A percentile compares a stretch with the other conserved stretches of the same genome.
These are phyloP conservation scores for Camelina sativa DNA, from an alignment of 345 rosid genomes.

Conservation along the genomic window DNA sequence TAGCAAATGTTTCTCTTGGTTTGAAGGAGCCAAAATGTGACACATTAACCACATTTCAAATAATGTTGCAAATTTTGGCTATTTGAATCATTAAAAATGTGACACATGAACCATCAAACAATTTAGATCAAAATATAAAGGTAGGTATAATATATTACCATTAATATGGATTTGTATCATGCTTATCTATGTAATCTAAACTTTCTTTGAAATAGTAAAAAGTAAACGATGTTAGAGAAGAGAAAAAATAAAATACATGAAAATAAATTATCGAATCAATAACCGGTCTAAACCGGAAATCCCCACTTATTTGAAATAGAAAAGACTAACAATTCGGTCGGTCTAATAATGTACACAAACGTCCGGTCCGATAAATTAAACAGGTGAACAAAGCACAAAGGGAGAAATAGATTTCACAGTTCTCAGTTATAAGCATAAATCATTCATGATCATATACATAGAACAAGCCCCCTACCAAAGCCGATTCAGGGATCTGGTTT, in stretches of 20 bases:
- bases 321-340: slow-evolving; percentile 36
- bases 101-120: no score
- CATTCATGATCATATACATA: slow-evolving; percentile 40
- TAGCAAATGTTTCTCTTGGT: neutral
- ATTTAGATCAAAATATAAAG: neutral
- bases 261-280: neutral
- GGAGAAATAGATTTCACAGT: slow-evolving; percentile 36
- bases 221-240: neutral
- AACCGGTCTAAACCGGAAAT: slow-evolving; percentile 21
- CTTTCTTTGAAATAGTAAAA: neutral
- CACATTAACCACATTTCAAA: neutral
- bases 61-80: neutral
- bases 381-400: slow-evolving; percentile 27
- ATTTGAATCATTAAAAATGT: neutral
- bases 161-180: neutral
- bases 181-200: neutral
- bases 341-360: slow-evolving; percentile 45
- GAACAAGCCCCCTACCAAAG: slow-evolving; percentile 19
- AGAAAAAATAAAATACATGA: neutral
- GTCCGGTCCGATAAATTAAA: slow-evolving; percentile 33
- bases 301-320: slow-evolving; percentile 20
- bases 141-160: neutral
- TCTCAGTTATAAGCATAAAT: slow-evolving; percentile 27
- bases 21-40: neutral
- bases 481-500: slow-evolving; percentile 67